phyloP scores from a whole-genome alignment of 2,329 filamentous ascomycete genomes.

The Purpureocillium takamizusanense region DNA sequence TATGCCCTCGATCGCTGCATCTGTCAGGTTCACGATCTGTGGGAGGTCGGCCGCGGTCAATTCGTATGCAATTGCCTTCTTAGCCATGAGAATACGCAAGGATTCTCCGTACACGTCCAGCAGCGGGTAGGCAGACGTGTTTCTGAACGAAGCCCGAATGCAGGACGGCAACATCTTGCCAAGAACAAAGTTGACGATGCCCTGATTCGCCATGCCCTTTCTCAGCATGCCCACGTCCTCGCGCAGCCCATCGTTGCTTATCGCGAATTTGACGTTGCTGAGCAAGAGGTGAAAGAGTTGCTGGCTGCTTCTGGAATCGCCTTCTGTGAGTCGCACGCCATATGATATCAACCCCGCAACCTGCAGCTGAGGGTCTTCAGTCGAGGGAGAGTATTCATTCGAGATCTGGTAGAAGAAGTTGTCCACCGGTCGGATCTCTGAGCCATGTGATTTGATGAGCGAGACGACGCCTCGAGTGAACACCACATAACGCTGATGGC shows the following conservation, averaged over 20 bases:
- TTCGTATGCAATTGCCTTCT: constrained; percentile 25
- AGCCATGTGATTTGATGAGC: constrained; percentile 43
- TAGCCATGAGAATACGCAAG: constrained; percentile 25
- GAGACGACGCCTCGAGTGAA: constrained; percentile 45
- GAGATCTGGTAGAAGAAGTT: constrained; percentile 48
- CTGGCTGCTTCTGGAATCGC: constrained; percentile 34
- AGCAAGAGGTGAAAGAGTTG: constrained; percentile 49
- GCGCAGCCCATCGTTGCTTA: constrained; percentile 38
- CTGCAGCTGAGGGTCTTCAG: constrained; percentile 47
- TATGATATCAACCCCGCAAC: constrained; percentile 47
- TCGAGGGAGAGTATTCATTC: constrained; percentile 44
- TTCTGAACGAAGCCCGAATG: constrained; percentile 26
- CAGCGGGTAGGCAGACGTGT: constrained; percentile 33
- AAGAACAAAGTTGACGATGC: constrained; percentile 38
- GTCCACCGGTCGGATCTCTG: constrained; percentile 45
- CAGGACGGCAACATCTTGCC: constrained; percentile 46
- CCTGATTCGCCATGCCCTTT: constrained; percentile 36
- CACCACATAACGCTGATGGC: constrained; percentile 37
- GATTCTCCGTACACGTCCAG: constrained; percentile 41
- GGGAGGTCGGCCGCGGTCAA: constrained; percentile 23
- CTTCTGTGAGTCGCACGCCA: constrained; percentile 44
- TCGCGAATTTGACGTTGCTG: constrained; percentile 46
- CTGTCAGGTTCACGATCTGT: constrained; percentile 22
- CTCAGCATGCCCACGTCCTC: constrained; percentile 36
- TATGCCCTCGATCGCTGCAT: constrained; percentile 18